These are phyloP conservation scores for Mycena sanguinolenta DNA, from an alignment of 768 basidiomycete species.

Conservation along the genomic window DNA sequence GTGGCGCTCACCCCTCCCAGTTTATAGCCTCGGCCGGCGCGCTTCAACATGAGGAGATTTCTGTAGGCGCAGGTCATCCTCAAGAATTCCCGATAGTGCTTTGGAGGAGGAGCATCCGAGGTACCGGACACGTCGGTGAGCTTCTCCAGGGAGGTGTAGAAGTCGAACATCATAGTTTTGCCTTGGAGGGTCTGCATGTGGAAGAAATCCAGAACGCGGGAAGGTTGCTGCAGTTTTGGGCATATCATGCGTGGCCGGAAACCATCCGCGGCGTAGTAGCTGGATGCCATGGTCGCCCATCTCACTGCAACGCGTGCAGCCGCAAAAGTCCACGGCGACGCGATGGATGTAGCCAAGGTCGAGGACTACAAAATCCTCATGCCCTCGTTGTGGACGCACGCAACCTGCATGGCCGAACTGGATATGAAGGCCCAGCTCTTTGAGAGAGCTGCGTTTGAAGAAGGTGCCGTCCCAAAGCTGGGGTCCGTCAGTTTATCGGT, in stretches of 20 bases:
- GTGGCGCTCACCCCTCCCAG: slow-evolving; percentile 26
- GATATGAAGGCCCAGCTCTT: neutral
- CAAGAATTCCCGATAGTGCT: too few relatives aligned
- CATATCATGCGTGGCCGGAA: neutral
- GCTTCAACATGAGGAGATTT: slow-evolving; percentile 38
- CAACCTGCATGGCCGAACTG: neutral
- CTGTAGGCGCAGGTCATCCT: too few relatives aligned
- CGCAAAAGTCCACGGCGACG: neutral
- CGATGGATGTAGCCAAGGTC: neutral
- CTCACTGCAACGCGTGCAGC: neutral
- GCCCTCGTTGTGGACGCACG: neutral
- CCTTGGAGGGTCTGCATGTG: neutral
- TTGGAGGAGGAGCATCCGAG: too few relatives aligned
- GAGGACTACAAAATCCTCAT: neutral
- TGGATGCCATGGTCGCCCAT: neutral
- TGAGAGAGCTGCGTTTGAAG: neutral
- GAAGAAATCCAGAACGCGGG: neutral
- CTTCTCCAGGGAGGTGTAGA: too few relatives aligned
- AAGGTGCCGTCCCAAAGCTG: neutral
- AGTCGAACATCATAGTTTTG: too few relatives aligned
- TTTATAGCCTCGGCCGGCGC: slow-evolving; percentile 43
- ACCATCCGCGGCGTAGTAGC: neutral
- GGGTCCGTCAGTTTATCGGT: too few relatives aligned
- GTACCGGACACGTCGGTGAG: too few relatives aligned
- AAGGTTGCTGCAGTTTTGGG: neutral